Evolutionary conservation across 345 rosid genomes (phyloP), one percentile per base, ranked within the genome.

Genomic region (Abelmoschus esculentus): DNA sequence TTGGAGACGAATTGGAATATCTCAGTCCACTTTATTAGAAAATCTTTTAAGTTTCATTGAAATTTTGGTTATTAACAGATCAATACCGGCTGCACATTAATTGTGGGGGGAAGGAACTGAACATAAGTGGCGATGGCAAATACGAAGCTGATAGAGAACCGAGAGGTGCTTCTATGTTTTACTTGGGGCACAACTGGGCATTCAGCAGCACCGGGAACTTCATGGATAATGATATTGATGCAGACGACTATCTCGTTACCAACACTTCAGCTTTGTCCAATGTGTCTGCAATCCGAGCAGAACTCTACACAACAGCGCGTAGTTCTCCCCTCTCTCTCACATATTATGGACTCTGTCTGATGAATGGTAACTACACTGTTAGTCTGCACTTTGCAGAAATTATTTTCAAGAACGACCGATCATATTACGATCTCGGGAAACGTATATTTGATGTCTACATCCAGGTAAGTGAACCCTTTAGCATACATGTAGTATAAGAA

Each of bases 161-260:
- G n/a, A 84, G 83, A 80, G 97, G 98, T 40, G 90, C 97, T 76
- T 87, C 98, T 10, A 84, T 79, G 87, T 87, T 71, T 73, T 71
- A 74, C 73, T 7, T 12, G 26, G 72, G 79, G 60, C 80, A 80
- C 62, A 76, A 81, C 61, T 90, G 97, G 97, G 96, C 87, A 74
- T 80, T 84, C 44, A 93, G 98, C 82, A 93, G 92, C 83, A 93
- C 90, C 0, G 97, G 98, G 61, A 84, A 87, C 84, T 93, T 89
- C 86, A 79, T 87, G 97, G 96, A 90, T 73, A 79, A 89, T 63
- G 75, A 85, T 74, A 78, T 78, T 54, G 90, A 85, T 65, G 77
- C 85, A 55, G 96, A 90, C 73, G 71, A 76, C 2, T 90, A 90
- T 71, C 78, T 66, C 0, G 64, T 73, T 66, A 78, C 66, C 13